A percentile compares a stretch with the other conserved stretches of the same genome.
Evolutionary conservation across 2,329 filamentous ascomycete genomes (phyloP).

Genomic region (Apiospora saccharicola): DNA sequence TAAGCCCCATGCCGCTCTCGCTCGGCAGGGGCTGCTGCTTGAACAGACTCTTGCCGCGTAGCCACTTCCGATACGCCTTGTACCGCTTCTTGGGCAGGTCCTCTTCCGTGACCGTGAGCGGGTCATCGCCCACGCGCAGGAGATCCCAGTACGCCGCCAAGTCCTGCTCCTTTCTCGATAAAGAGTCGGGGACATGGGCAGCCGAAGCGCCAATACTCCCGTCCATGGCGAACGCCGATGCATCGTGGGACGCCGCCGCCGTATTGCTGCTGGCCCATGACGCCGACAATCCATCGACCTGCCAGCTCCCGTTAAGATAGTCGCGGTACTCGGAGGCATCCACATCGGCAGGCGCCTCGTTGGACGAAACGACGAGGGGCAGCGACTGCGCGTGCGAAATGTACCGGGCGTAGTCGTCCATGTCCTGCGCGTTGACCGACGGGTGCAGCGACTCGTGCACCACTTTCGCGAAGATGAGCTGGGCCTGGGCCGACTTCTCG

Average conservation of each 20-base stretch:
- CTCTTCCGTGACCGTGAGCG: constrained; percentile 85
- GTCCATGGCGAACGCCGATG: not conserved
- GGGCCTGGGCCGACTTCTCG: constrained; percentile 82
- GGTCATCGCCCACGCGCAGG: constrained; percentile 79
- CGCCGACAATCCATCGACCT: constrained; percentile 63
- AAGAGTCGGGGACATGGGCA: not conserved
- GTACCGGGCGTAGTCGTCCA: constrained; percentile 87
- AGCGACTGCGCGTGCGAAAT: constrained; percentile 89
- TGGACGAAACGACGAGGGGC: constrained; percentile 79
- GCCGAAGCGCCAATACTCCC: not conserved
- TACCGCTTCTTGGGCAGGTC: constrained; percentile 93
- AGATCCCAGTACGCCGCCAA: constrained; percentile 70
- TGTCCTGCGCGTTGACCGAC: constrained; percentile 77
- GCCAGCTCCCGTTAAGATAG: constrained; percentile 76
- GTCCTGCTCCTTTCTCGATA: constrained; percentile 16
- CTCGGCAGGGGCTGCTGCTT: constrained; percentile 74
- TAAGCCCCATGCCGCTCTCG: constrained; percentile 18
- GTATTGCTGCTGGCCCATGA: constrained; percentile 39
- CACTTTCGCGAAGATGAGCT: constrained; percentile 88
- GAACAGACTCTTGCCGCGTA: constrained; percentile 93
- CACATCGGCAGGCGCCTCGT: constrained; percentile 67
- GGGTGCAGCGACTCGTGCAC: constrained; percentile 88
- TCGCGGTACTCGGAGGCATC: constrained; percentile 75
- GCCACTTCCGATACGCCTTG: constrained; percentile 95
- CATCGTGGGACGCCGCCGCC: constrained; percentile 27